Percentiles rank a stretch among this genome's conserved stretches.
Evolutionary conservation across 1,139 yeast genomes (phyloP).

Genomic region (Candida neerlandica): DNA sequence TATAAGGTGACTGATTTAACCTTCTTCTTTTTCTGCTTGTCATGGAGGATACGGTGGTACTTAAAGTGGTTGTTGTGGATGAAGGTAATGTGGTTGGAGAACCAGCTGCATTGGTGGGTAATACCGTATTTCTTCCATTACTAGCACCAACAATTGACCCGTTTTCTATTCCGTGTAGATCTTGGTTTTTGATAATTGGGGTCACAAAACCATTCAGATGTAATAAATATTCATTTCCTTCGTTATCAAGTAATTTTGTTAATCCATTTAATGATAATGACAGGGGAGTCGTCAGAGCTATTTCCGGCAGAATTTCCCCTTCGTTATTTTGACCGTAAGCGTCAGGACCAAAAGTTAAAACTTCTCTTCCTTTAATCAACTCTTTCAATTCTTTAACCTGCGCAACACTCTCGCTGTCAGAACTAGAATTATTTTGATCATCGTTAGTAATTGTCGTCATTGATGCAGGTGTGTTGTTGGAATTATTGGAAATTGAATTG

Average conservation of each 20-base stretch:
- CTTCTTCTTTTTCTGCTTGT: slow-evolving; percentile 7
- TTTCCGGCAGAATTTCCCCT: slow-evolving; percentile 2
- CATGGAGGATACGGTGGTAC: slow-evolving; percentile 8
- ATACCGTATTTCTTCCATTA: slow-evolving; percentile 2
- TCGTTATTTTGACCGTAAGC: slow-evolving; percentile 7
- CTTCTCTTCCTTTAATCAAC: slow-evolving; percentile 25
- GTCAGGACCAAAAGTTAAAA: slow-evolving; percentile 24
- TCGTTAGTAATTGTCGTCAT: slow-evolving; percentile 3
- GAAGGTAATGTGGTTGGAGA: slow-evolving; percentile 8
- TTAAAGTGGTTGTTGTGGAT: slow-evolving; percentile 5
- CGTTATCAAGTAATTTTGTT: slow-evolving; percentile 13
- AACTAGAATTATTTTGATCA: slow-evolving; percentile 7
- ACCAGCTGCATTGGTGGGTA: slow-evolving; percentile 8
- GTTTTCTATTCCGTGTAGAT: background rate
- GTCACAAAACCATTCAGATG: slow-evolving; percentile 20
- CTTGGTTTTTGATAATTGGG: slow-evolving; percentile 8
- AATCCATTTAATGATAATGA: slow-evolving; percentile 13
- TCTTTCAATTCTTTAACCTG: slow-evolving; percentile 19
- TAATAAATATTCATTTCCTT: slow-evolving; percentile 16
- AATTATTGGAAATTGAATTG: background rate
- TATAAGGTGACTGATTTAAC: slow-evolving; percentile 10
- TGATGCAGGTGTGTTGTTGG: background rate
- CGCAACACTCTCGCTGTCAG: slow-evolving; percentile 21
- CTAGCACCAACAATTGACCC: background rate
- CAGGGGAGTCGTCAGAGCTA: slow-evolving; percentile 8